Conservation (phyloP, 129 eudicot genomes). For the Tanacetum coccineum region DNA sequence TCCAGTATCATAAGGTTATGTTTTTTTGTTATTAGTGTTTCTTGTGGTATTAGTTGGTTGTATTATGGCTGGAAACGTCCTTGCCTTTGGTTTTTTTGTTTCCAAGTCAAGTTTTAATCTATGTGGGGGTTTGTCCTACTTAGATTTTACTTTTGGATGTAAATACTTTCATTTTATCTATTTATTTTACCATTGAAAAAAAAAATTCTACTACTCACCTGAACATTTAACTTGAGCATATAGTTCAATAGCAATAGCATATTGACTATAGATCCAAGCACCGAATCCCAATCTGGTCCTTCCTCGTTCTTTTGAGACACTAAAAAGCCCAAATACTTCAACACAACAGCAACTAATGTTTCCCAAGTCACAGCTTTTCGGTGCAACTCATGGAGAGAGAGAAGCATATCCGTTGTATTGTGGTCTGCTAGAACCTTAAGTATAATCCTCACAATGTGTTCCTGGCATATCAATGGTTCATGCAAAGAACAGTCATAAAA, state of each 20-base stretch:
- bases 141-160: too few relatives aligned
- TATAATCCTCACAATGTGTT: slow-evolving; percentile 57
- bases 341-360: slow-evolving; percentile 62
- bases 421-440: slow-evolving; percentile 47
- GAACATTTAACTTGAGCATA: slow-evolving; percentile 77
- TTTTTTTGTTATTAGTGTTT: too few relatives aligned
- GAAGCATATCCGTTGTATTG: slow-evolving; percentile 54
- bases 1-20: too few relatives aligned
- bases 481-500: slow-evolving; percentile 60
- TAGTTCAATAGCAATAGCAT: slow-evolving; percentile 69
- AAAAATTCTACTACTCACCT: slow-evolving; percentile 73
- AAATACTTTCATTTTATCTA: too few relatives aligned
- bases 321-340: slow-evolving; percentile 59
- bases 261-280: slow-evolving; percentile 83
- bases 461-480: slow-evolving; percentile 48
- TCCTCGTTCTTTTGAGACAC: slow-evolving; percentile 63
- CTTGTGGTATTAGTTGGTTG: too few relatives aligned
- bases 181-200: too few relatives aligned
- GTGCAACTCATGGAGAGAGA: slow-evolving; percentile 64
- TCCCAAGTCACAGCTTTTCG: slow-evolving; percentile 65
- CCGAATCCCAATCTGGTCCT: slow-evolving; percentile 40
- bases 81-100: too few relatives aligned
- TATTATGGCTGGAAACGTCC: too few relatives aligned
- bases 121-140: too few relatives aligned
- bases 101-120: too few relatives aligned